These are phyloP conservation scores for Pogostemon cablin DNA, from an alignment of 257 asterid species.

Conservation along the genomic window DNA sequence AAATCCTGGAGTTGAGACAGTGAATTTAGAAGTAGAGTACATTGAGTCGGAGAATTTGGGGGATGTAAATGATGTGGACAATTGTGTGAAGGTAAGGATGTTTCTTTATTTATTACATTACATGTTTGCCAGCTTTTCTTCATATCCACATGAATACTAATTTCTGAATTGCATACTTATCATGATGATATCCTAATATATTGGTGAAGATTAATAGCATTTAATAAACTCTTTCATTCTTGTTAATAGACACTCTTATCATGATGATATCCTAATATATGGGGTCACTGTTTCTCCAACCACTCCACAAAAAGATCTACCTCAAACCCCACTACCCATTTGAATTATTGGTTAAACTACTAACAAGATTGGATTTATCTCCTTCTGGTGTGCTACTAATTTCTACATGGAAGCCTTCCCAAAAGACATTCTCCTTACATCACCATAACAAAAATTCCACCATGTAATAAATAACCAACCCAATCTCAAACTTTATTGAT, in stretches of 20 bases:
- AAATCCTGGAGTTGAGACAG: constrained; percentile 47
- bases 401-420: constrained; percentile 14
- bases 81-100: constrained; percentile 55
- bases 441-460: not conserved
- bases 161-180: not conserved
- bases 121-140: not conserved
- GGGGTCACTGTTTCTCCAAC: constrained; percentile 41
- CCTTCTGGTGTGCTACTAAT: constrained; percentile 16
- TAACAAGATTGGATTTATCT: constrained; percentile 30
- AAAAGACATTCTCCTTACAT: constrained; percentile 25
- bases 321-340: constrained; percentile 36
- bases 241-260: constrained; percentile 57
- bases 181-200: constrained; percentile 1
- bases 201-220: not conserved
- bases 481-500: not conserved
- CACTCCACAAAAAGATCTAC: constrained; percentile 49
- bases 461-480: not conserved
- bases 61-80: constrained; percentile 65
- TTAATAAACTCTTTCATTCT: constrained; percentile 22
- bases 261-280: too few relatives aligned
- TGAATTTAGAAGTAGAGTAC: constrained; percentile 71
- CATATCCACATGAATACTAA: constrained; percentile 15
- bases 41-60: constrained; percentile 71
- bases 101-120: constrained; percentile 11
- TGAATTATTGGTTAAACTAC: constrained; percentile 12